Evolutionary conservation across 2,329 filamentous ascomycete genomes (phyloP), one percentile per base, ranked within the genome.

Genomic region (Diatrype stigma): DNA sequence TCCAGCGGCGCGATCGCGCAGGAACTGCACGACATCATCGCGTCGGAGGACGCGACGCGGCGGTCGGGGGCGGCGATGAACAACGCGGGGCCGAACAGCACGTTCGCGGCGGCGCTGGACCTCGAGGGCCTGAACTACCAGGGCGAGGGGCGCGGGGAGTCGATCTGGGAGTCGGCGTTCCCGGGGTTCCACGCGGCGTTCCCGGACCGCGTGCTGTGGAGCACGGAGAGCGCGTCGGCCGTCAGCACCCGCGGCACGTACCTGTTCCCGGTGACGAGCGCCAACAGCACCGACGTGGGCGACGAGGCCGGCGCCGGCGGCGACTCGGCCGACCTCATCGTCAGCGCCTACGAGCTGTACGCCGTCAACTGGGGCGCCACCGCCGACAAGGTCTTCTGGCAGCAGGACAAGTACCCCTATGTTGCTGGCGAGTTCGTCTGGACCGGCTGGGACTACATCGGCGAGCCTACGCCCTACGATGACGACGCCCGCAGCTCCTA

Each of bases 51-150:
- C 48, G 56, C 70, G 0, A 79, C 76, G 0, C 69, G 78, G 2
- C 70, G 65, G 1, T 60, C 66, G 0, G 79, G 77, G 0, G 66
- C 71, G 0, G 72, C 69, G 1, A 73, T 79, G 72, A 79, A 80
- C 61, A 60, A 56, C 10, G 78, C 77, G 3, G 56, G 62, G 2
- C 67, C 77, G 0, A 63, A 65, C 30, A 68, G 61, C 38, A 56
- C 70, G 0, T 69, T 80, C 30, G 63, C 73, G 2, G 52, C 59
- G 0, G 64, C 67, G 1, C 53, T 80, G 32, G 78, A 81, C 56
- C 65, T 81, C 42, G 62, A 76, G n/a, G 71, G 73, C 19, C 60
- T 81, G 5, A 82, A 82, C 64, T 82, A 81, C 62, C 78, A 81
- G 57, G 79, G 78, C 47, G 75, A 79, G 47, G 78, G 78, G 14